phyloP scores from a whole-genome alignment of 2,329 filamentous ascomycete genomes.

The Thielaviopsis cerberus region DNA sequence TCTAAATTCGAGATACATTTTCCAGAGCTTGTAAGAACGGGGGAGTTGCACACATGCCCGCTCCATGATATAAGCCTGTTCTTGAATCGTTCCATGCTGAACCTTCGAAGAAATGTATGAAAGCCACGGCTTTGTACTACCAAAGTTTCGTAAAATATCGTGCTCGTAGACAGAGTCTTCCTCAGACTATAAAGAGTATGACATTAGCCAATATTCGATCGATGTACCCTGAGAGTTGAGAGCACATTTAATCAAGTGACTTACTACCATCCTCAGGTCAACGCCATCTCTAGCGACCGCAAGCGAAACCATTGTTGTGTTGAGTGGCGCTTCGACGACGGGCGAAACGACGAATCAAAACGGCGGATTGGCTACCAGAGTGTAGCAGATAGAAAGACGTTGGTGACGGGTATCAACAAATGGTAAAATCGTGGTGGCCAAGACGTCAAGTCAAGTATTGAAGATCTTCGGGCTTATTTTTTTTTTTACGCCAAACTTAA shows the following conservation, averaged over 20 bases:
- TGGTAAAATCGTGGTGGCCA: background rate
- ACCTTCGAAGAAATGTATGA: constrained; percentile 83
- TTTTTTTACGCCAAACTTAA: background rate
- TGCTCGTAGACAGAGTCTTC: constrained; percentile 94
- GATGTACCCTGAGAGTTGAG: constrained; percentile 6
- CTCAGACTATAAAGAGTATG: constrained; percentile 39
- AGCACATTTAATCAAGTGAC: constrained; percentile 14
- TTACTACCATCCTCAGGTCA: constrained; percentile 31
- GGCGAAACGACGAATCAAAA: background rate
- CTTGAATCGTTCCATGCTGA: constrained; percentile 64
- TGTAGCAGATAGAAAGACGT: background rate
- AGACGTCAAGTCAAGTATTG: background rate
- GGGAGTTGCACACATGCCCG: constrained; percentile 78
- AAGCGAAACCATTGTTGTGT: background rate
- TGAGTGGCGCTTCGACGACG: background rate
- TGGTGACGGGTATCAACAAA: background rate
- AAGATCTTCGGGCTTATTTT: background rate
- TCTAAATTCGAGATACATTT: constrained; percentile 80
- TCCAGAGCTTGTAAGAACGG: constrained; percentile 96
- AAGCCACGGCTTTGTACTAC: constrained; percentile 83
- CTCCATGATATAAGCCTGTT: constrained; percentile 78
- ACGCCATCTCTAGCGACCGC: constrained; percentile 2
- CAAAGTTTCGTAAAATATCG: constrained; percentile 71
- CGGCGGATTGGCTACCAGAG: background rate
- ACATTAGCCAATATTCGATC: background rate